phyloP scores from a whole-genome alignment of 371 early-diverging fungal genomes.

The Sporodiniella umbellata region DNA sequence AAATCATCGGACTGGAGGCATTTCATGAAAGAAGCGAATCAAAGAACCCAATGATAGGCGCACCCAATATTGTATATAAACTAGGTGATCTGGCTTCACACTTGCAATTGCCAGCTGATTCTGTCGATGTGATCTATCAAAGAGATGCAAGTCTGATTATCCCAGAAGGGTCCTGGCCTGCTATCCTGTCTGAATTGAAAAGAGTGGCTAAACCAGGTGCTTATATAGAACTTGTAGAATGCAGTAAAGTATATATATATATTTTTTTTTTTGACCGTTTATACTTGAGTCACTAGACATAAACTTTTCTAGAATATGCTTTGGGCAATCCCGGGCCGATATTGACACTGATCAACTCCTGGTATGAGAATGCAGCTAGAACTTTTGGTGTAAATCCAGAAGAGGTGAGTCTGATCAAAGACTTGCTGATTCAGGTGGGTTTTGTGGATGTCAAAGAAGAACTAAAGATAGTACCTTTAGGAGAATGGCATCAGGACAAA shows the following conservation, averaged over 20 bases:
- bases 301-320: slow-evolving; percentile 14
- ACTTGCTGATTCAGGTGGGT: slow-evolving; percentile 12
- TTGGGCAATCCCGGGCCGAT: slow-evolving; percentile 38
- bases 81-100: slow-evolving; percentile 17
- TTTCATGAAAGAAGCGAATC: slow-evolving; percentile 6
- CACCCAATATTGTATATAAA: slow-evolving; percentile 21
- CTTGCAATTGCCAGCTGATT: slow-evolving; percentile 35
- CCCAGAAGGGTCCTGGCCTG: slow-evolving; percentile 40
- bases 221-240: slow-evolving; percentile 49
- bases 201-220: slow-evolving; percentile 53
- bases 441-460: slow-evolving; percentile 25
- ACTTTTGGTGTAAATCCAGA: slow-evolving; percentile 27
- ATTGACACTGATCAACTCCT: slow-evolving; percentile 35
- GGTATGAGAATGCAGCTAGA: slow-evolving; percentile 31
- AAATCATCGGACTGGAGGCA: slow-evolving; percentile 21
- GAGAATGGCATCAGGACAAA: slow-evolving; percentile 43
- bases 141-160: slow-evolving; percentile 44
- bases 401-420: slow-evolving; percentile 8
- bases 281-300: too few species aligned
- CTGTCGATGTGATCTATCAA: slow-evolving; percentile 56
- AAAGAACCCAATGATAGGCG: neutral
- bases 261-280: too few species aligned
- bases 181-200: slow-evolving; percentile 33
- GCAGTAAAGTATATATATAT: slow-evolving; percentile 11
- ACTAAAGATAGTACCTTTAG: slow-evolving; percentile 34